These are phyloP conservation scores for Colletotrichum orchidophilum DNA, from an alignment of 2,329 filamentous ascomycete species.

Conservation along the genomic window DNA sequence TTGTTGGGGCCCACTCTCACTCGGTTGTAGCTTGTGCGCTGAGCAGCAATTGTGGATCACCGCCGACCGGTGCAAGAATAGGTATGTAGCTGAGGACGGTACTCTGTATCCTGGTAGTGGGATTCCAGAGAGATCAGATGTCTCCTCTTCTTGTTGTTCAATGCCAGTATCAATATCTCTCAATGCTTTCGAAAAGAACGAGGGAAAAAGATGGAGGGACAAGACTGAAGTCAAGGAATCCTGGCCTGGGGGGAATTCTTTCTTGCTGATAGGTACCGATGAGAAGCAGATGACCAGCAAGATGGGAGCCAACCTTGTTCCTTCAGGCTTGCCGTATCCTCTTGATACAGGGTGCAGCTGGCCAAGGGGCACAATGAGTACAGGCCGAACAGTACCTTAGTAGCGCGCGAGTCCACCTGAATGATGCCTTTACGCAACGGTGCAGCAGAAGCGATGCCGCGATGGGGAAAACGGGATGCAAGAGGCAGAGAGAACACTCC, in stretches of 20 bases:
- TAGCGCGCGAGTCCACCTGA: not conserved
- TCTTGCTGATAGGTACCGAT: constrained; percentile 2
- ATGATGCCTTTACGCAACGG: not conserved
- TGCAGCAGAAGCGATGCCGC: not conserved
- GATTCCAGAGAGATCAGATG: not conserved
- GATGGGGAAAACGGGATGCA: not conserved
- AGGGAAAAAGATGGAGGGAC: not conserved
- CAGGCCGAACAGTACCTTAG: not conserved
- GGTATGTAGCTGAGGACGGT: not conserved
- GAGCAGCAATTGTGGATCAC: not conserved
- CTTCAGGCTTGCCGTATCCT: not conserved
- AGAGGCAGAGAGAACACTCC: not conserved
- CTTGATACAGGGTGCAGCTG: constrained; percentile 10
- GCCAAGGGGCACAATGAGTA: not conserved
- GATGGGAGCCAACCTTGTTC: constrained; percentile 14
- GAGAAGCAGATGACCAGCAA: constrained; percentile 23
- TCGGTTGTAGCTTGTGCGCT: not conserved
- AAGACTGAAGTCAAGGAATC: not conserved
- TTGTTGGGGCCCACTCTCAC: constrained; percentile 20
- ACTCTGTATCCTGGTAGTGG: not conserved
- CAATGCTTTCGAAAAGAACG: not conserved
- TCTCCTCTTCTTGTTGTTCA: not conserved
- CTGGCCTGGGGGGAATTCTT: not conserved
- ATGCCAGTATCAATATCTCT: not conserved
- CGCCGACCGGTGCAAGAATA: not conserved